phyloP scores from a whole-genome alignment of 495 filamentous ascomycete species.

The Hypoxylon fuscum region DNA sequence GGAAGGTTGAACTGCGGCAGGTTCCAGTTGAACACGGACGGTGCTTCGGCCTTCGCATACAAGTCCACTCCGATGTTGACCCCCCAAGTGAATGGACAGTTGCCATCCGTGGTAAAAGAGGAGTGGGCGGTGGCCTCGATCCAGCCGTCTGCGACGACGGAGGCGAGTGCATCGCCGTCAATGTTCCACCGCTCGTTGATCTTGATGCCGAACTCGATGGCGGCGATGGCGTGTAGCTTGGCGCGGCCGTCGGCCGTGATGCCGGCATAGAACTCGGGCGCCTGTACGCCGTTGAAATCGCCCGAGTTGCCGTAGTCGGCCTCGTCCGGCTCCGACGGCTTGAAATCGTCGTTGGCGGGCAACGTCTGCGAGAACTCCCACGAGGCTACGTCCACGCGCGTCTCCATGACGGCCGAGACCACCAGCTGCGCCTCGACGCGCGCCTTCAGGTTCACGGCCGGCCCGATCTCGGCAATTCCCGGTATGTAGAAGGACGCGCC shows the following conservation, averaged over 20 bases:
- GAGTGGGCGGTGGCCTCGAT: constrained; percentile 17
- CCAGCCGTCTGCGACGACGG: constrained; percentile 38
- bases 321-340: constrained; percentile 19
- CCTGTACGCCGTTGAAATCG: constrained; percentile 14
- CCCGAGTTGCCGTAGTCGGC: constrained; percentile 22
- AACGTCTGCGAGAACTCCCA: constrained; percentile 17
- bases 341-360: constrained; percentile 1
- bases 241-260: constrained; percentile 19
- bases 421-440: constrained; percentile 27
- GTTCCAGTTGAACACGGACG: constrained; percentile 4
- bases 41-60: constrained; percentile 32
- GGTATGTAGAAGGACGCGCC: constrained; percentile 47
- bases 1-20: not conserved
- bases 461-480: constrained; percentile 49
- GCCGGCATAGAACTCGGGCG: constrained; percentile 6
- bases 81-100: constrained; percentile 43
- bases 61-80: constrained; percentile 39
- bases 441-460: constrained; percentile 42
- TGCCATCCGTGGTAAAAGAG: constrained; percentile 6
- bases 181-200: constrained; percentile 39
- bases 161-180: constrained; percentile 20
- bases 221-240: constrained; percentile 32
- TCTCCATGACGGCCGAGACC: not conserved
- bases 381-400: not conserved
- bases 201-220: constrained; percentile 42